Conservation (phyloP, 2,329 filamentous ascomycete species). For the Hypoxylon sp. region DNA sequence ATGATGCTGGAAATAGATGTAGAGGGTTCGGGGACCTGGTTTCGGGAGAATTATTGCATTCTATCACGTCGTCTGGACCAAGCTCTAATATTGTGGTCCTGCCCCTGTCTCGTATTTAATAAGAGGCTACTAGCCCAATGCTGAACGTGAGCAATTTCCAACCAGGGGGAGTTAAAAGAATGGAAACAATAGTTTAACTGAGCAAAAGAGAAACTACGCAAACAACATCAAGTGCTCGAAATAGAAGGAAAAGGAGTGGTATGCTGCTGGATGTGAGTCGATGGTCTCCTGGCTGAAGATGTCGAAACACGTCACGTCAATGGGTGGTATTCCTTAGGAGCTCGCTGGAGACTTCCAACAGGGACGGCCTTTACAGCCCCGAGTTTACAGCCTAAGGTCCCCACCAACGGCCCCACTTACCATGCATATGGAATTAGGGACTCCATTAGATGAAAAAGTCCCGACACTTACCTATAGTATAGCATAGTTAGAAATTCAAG, state of each 20-base stretch:
- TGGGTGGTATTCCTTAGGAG: slow-evolving; percentile 18
- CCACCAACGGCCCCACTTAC: slow-evolving; percentile 24
- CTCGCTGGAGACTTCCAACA: background rate
- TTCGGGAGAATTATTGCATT: slow-evolving; percentile 44
- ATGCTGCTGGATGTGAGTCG: slow-evolving; percentile 10
- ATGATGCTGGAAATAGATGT: slow-evolving; percentile 61
- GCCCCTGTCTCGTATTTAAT: slow-evolving; percentile 39
- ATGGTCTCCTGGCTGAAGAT: slow-evolving; percentile 20
- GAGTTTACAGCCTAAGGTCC: slow-evolving; percentile 14
- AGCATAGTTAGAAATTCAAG: background rate
- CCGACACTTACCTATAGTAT: background rate
- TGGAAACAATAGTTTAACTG: slow-evolving; percentile 24
- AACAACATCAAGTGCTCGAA: slow-evolving; percentile 17
- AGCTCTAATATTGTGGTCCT: slow-evolving; percentile 27
- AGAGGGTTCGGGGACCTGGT: slow-evolving; percentile 17
- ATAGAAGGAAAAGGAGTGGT: slow-evolving; percentile 16
- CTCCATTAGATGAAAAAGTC: slow-evolving; percentile 21
- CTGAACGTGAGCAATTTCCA: slow-evolving; percentile 30
- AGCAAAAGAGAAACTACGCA: slow-evolving; percentile 28
- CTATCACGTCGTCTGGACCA: slow-evolving; percentile 21
- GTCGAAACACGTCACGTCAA: slow-evolving; percentile 45
- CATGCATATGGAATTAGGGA: slow-evolving; percentile 23
- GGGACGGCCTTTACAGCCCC: background rate
- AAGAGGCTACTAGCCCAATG: slow-evolving; percentile 23
- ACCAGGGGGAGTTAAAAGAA: slow-evolving; percentile 31